These are phyloP conservation scores for Hymenoscyphus fructigenus DNA, from an alignment of 2,329 filamentous ascomycete genomes.

Conservation along the genomic window DNA sequence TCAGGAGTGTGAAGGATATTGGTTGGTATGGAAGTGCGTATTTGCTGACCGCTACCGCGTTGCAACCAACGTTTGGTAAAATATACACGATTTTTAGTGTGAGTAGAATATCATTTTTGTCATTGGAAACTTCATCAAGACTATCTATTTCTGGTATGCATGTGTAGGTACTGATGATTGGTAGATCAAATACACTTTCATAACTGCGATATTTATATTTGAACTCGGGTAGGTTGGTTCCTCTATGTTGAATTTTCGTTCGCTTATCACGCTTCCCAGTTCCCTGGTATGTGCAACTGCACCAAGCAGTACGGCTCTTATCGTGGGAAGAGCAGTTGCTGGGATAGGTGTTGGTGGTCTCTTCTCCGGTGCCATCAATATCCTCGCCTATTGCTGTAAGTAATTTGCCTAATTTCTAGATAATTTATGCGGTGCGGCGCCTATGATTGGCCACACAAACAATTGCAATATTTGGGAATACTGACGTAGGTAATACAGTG, in stretches of 20 bases:
- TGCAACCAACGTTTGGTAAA: conserved; percentile 33
- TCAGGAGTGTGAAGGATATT: conserved; percentile 28
- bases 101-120: conserved; percentile 16
- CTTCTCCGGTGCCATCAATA: conserved; percentile 36
- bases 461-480: too few relatives aligned
- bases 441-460: too few relatives aligned
- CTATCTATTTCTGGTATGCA: neutral
- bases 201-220: conserved; percentile 35
- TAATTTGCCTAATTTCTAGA: conserved; percentile 6
- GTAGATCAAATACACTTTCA: conserved; percentile 33
- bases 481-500: conserved; percentile 16
- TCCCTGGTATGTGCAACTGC: conserved; percentile 38
- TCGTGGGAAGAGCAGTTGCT: conserved; percentile 37
- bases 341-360: conserved; percentile 36
- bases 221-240: conserved; percentile 33
- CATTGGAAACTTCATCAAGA: too few relatives aligned
- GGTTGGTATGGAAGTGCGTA: conserved; percentile 38
- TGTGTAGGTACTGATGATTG: neutral
- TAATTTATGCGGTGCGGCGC: neutral
- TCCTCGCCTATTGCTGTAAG: conserved; percentile 33
- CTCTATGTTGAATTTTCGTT: conserved; percentile 15
- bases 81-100: conserved; percentile 34
- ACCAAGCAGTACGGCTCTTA: conserved; percentile 36
- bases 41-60: conserved; percentile 37
- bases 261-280: conserved; percentile 24